A percentile compares a stretch with the other conserved stretches of the same genome.
Evolutionary conservation across 2,329 filamentous ascomycete genomes (phyloP).

Genomic region (Exutisphaerella laricina): DNA sequence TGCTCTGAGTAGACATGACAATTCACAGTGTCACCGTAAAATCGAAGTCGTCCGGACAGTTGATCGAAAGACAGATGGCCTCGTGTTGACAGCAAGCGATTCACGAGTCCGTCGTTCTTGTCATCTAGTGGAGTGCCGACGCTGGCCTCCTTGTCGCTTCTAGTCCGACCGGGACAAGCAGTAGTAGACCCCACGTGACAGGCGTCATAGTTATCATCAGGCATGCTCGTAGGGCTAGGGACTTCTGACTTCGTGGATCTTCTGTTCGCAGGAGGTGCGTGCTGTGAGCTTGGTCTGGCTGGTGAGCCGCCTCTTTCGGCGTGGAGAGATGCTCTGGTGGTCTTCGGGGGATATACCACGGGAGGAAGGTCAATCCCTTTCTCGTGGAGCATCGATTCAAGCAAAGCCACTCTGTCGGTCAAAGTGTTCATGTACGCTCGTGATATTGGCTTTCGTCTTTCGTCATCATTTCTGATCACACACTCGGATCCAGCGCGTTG

Average conservation of each 20-base stretch:
- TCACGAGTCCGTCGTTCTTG: constrained; percentile 23
- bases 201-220: constrained; percentile 12
- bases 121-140: constrained; percentile 20
- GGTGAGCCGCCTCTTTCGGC: constrained; percentile 22
- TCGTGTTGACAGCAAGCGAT: constrained; percentile 21
- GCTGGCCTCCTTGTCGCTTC: constrained; percentile 11
- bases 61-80: constrained; percentile 27
- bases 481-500: constrained; percentile 20
- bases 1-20: constrained; percentile 24
- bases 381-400: constrained; percentile 24
- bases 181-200: constrained; percentile 13
- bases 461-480: constrained; percentile 27
- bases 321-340: constrained; percentile 19
- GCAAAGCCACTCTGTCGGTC: constrained; percentile 22
- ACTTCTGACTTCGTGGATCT: constrained; percentile 9
- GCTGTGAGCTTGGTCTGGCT: constrained; percentile 4
- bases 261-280: background rate
- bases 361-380: constrained; percentile 19
- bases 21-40: constrained; percentile 26
- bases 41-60: constrained; percentile 21
- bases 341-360: constrained; percentile 25
- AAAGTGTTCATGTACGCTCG: constrained; percentile 25
- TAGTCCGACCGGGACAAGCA: constrained; percentile 11
- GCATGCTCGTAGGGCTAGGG: constrained; percentile 14
- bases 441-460: constrained; percentile 22